Percentiles rank a stretch among this genome's conserved stretches.
phyloP scores from a whole-genome alignment of 768 basidiomycete genomes.

The Podaxis sp. region DNA sequence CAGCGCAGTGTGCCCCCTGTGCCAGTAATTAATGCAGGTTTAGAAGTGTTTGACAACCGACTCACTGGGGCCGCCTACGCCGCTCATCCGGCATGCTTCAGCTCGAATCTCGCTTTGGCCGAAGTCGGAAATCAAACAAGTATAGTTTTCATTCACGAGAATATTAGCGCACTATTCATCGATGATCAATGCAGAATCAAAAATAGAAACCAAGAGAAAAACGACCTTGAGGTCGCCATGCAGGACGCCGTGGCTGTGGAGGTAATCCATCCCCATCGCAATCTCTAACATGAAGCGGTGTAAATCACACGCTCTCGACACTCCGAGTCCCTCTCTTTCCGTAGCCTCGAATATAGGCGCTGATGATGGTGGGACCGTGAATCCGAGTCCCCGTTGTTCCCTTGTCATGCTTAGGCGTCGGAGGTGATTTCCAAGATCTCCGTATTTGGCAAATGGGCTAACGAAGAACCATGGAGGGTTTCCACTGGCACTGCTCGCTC shows the following conservation, averaged over 20 bases:
- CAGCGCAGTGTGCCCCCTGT: conserved; percentile 68
- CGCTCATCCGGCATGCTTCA: conserved; percentile 66
- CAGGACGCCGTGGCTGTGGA: conserved; percentile 66
- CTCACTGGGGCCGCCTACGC: conserved; percentile 45
- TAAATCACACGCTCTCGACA: conserved; percentile 39
- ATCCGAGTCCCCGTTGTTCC: conserved; percentile 19
- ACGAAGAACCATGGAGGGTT: conserved; percentile 82
- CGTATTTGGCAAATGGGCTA: conserved; percentile 67
- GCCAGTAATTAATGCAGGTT: not conserved
- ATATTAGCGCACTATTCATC: conserved; percentile 65
- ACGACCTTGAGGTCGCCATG: conserved; percentile 81
- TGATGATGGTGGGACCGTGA: conserved; percentile 11
- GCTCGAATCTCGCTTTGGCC: conserved; percentile 81
- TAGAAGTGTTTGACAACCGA: conserved; percentile 13
- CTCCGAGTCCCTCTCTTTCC: conserved; percentile 4
- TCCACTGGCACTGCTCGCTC: conserved; percentile 70
- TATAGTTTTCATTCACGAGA: conserved; percentile 65
- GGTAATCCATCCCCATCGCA: conserved; percentile 82
- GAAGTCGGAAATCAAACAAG: conserved; percentile 80
- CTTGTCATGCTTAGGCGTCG: conserved; percentile 9
- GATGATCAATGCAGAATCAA: not conserved
- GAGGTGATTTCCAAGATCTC: conserved; percentile 62
- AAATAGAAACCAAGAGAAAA: not conserved
- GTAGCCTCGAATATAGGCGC: not conserved
- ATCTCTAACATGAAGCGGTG: conserved; percentile 72